phyloP scores from a whole-genome alignment of 805 yeast species.

The Nakazawaea peltata region DNA sequence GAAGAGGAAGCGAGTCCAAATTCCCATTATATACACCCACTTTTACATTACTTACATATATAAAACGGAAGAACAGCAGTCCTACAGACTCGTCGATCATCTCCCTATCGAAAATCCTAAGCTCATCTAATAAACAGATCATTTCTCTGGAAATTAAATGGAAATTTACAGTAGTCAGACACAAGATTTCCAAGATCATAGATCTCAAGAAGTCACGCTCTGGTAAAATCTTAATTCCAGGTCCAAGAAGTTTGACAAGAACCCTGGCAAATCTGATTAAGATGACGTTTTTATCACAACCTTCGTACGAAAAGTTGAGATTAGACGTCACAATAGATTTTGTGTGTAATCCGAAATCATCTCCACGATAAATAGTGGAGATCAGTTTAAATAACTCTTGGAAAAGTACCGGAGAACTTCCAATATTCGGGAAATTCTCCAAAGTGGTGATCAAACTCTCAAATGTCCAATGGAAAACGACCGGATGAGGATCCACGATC shows the following conservation, averaged over 20 bases:
- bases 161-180: constrained; percentile 22
- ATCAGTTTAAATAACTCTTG: constrained; percentile 31
- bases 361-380: constrained; percentile 31
- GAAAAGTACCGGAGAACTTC: constrained; percentile 24
- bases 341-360: constrained; percentile 41
- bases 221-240: constrained; percentile 29
- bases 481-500: constrained; percentile 75
- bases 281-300: constrained; percentile 30
- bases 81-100: constrained; percentile 21
- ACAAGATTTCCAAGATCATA: constrained; percentile 30
- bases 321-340: constrained; percentile 38
- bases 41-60: constrained; percentile 24
- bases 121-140: constrained; percentile 34
- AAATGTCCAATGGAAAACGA: constrained; percentile 69
- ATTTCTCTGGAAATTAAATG: constrained; percentile 28
- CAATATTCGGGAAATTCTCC: constrained; percentile 36
- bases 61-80: constrained; percentile 22
- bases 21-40: constrained; percentile 20
- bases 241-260: constrained; percentile 49
- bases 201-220: constrained; percentile 25
- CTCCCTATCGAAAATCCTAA: constrained; percentile 36
- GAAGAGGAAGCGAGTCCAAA: constrained; percentile 17
- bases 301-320: constrained; percentile 32
- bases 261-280: constrained; percentile 35
- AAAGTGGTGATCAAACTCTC: constrained; percentile 49